Evolutionary conservation across 352 stramenopile species (phyloP).

Genomic region (Phytophthora pini): DNA sequence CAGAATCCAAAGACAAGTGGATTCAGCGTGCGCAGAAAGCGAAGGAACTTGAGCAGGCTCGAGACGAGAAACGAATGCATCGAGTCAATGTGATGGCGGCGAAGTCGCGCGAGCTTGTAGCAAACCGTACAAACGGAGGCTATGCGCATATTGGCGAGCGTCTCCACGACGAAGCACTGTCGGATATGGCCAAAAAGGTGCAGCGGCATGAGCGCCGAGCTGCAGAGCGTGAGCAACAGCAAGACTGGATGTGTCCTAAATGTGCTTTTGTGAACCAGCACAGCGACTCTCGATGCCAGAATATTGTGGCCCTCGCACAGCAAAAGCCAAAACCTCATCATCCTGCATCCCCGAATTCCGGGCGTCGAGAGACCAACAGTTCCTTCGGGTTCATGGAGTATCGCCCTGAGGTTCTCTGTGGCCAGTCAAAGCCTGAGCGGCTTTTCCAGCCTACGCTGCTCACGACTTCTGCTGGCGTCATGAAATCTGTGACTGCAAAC

Average conservation of each 20-base stretch:
- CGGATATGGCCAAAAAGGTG: slow-evolving; percentile 70
- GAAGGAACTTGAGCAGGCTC: slow-evolving; percentile 61
- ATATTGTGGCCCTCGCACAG: slow-evolving; percentile 39
- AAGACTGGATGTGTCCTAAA: slow-evolving; percentile 85
- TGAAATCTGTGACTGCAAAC: slow-evolving; percentile 42
- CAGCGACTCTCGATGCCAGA: slow-evolving; percentile 65
- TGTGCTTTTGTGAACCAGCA: slow-evolving; percentile 72
- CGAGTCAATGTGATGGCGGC: slow-evolving; percentile 56
- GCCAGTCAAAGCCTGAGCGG: slow-evolving; percentile 57
- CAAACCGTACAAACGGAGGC: slow-evolving; percentile 53
- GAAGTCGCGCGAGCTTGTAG: slow-evolving; percentile 68
- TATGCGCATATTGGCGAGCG: slow-evolving; percentile 76
- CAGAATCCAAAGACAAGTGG: slow-evolving; percentile 79
- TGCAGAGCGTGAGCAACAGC: slow-evolving; percentile 50
- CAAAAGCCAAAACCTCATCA: slow-evolving; percentile 16
- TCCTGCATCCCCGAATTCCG: slow-evolving; percentile 12
- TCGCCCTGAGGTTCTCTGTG: slow-evolving; percentile 50
- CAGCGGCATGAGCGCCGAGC: slow-evolving; percentile 50
- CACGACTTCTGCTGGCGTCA: slow-evolving; percentile 31
- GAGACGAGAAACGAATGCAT: slow-evolving; percentile 49
- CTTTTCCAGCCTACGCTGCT: slow-evolving; percentile 80
- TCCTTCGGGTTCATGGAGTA: slow-evolving; percentile 27
- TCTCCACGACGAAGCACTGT: slow-evolving; percentile 75
- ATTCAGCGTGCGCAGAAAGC: slow-evolving; percentile 72
- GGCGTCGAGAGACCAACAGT: slow-evolving; percentile 28